Evolutionary conservation across 2,329 filamentous ascomycete genomes (phyloP), one percentile per base, ranked within the genome.

Genomic region (Exophiala bonariae): DNA sequence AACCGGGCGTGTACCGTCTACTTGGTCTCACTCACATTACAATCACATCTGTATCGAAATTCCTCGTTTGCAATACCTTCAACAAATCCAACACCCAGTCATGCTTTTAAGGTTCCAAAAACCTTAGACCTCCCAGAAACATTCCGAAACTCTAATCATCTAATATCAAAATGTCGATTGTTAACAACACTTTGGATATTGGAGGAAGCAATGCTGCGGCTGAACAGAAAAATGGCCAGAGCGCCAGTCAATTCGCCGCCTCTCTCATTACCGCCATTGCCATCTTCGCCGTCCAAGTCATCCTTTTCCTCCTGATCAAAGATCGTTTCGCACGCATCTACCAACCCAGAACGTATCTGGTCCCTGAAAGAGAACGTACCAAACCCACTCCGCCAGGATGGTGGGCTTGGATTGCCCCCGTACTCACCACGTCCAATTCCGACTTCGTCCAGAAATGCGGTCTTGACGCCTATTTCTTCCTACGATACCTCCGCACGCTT

Each of bases 401-500:
- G 19, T 72, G 75, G 48, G 67, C 64, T 59, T 82, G 79, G 79
- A 66, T 80, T 39, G 62, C 64, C 11, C 76, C 78, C 3, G 75
- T 73, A 55, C 95, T 76, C 76, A 87, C 71, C 66, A 83, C 72
- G 71, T 88, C 71, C 66, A 82, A 74, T 79, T 88, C 88, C 10
- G 89, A 95, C 59, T 82, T 99, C 58, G 95, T 99, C 60, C 86
- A 92, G 43, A 95, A 96, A 68, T 96, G 92, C 59, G 93, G 93
- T 14, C 80, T 99, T 8, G 93, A 99, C 65, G 90, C 92, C 61
- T 99, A 96, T 71, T 96, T 97, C 74, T 99, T 99, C 67, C 77
- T 99, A 1, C 87, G 95, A 53, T 99, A 96, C 62, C 79, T 91
- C 19, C 83, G 86, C 52, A 86, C 88, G 61, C 81, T 97, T 4